Evolutionary conservation across 495 filamentous ascomycete species (phyloP).

Genomic region (Hypoxylon lienhwacheense): DNA sequence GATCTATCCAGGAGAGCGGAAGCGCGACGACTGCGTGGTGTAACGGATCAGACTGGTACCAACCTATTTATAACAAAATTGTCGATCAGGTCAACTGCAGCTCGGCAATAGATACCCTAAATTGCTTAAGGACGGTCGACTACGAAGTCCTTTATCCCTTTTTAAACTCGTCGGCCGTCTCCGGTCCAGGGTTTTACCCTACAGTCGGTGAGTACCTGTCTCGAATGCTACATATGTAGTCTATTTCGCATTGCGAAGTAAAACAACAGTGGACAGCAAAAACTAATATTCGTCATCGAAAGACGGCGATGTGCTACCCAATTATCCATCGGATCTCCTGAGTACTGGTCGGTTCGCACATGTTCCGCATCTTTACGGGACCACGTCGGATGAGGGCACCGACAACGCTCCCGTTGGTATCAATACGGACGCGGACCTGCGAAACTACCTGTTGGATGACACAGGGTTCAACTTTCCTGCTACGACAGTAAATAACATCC

Average conservation of each 20-base stretch:
- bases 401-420: conserved; percentile 54
- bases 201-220: conserved; percentile 41
- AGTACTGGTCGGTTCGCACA: conserved; percentile 51
- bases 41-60: conserved; percentile 42
- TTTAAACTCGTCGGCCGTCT: conserved; percentile 15
- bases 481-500: conserved; percentile 39
- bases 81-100: conserved; percentile 46
- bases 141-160: conserved; percentile 37
- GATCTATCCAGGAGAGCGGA: conserved; percentile 55
- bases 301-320: conserved; percentile 55
- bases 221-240: neutral
- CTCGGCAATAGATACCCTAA: conserved; percentile 40
- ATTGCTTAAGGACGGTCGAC: conserved; percentile 47
- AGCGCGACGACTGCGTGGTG: conserved; percentile 40
- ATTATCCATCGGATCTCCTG: conserved; percentile 37
- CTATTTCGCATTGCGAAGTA: neutral
- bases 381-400: conserved; percentile 65
- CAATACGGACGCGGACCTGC: conserved; percentile 50
- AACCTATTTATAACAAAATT: conserved; percentile 49
- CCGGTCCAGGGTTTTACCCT: conserved; percentile 43
- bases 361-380: conserved; percentile 61
- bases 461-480: conserved; percentile 33
- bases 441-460: conserved; percentile 32
- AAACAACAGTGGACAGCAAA: neutral
- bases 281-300: neutral